Evolutionary conservation across 2,329 filamentous ascomycete species (phyloP).

Genomic region (Botrytis hyacinthi): DNA sequence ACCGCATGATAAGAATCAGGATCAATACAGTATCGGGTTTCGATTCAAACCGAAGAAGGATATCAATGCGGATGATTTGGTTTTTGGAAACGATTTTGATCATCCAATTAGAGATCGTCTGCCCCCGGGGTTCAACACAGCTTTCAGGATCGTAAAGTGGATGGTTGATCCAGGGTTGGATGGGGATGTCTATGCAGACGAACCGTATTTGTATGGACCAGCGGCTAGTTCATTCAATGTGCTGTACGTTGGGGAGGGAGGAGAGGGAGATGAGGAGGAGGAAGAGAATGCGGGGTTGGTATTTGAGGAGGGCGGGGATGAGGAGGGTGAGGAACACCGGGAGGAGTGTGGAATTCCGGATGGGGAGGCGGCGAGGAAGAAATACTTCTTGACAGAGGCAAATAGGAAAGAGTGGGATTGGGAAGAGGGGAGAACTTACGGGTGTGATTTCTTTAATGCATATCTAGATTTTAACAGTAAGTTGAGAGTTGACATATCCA

Average conservation of each 20-base stretch:
- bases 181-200: constrained; percentile 83
- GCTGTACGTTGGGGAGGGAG: constrained; percentile 59
- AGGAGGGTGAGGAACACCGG: constrained; percentile 44
- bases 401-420: constrained; percentile 58
- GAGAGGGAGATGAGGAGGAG: constrained; percentile 39
- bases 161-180: constrained; percentile 89
- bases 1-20: constrained; percentile 62
- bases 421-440: constrained; percentile 59
- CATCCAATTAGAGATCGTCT: constrained; percentile 81
- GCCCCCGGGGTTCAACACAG: constrained; percentile 81
- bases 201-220: constrained; percentile 82
- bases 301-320: constrained; percentile 43
- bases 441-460: constrained; percentile 81
- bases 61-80: constrained; percentile 54
- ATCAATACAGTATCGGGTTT: constrained; percentile 84
- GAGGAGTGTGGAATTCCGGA: constrained; percentile 36
- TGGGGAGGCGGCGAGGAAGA: constrained; percentile 52
- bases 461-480: constrained; percentile 81
- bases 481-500: constrained; percentile 23
- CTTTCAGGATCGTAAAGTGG: constrained; percentile 83
- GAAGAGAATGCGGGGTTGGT: constrained; percentile 29
- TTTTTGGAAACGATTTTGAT: constrained; percentile 96
- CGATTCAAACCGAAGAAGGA: constrained; percentile 66
- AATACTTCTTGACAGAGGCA: constrained; percentile 56
- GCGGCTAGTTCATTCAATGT: constrained; percentile 78